Evolutionary conservation across 108 stramenopile species (phyloP), one percentile per base, ranked within the genome.

Genomic region (Pseudonitzschia multiseries): DNA sequence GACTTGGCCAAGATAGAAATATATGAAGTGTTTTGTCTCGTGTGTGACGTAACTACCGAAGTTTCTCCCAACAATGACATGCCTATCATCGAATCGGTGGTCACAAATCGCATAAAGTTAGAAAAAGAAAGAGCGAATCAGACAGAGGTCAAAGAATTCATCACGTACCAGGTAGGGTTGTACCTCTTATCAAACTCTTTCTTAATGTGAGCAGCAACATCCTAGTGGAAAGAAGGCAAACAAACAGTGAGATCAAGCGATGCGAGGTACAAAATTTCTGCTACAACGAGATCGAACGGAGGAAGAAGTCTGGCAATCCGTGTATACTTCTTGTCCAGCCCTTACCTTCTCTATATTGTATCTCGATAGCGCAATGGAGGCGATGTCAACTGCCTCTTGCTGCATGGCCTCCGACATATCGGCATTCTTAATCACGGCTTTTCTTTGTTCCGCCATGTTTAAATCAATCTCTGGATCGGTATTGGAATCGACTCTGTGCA

Each of bases 371-470:
- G 99, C 99, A 77, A 96, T 94, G 26, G 98, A 98, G 12, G 99
- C 98, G 53, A 94, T 89, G 83, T 99, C 99, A 14, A 99, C 98
- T 43, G 98, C 98, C 76, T 99, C 98, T 85, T 99, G 99, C 85
- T 99, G 99, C 98, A 99, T 98, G 70, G 96, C 93, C 77, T 99
- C 99, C 8, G 93, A 91, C 99, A 99, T 99, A 75, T 99, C 99
- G 31, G 99, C 99, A 87, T 98, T 99, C 83, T 99, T 99, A 80
- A 99, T 98, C 5, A 99, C 98, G 9, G 99, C 99, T 83, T 99
- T 99, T 84, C 99, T 75, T 33, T 59, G 57, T 77, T 94, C 93
- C 20, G 90, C 81, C 89, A 90, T 93, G 21, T 42, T 89, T 20
- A 42, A 51, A 51, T 51, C 8, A 51, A 51, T 17, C 1, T n/a